Percentiles rank a stretch among this genome's conserved stretches.
phyloP scores from a whole-genome alignment of 805 yeast genomes.

The Pachysolen tannophilus region DNA sequence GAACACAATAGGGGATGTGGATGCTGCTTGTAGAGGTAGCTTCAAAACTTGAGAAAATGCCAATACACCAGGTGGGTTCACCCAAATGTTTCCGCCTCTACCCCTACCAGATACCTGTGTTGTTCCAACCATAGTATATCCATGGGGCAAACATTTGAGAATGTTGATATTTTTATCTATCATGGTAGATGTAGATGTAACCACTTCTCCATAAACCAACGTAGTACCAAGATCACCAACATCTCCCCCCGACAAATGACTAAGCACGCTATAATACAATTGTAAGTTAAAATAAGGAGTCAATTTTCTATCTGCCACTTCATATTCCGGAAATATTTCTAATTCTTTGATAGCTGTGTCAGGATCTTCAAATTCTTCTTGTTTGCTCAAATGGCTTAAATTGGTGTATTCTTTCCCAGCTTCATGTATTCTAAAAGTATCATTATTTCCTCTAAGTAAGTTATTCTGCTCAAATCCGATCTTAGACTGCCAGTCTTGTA shows the following conservation, averaged over 20 bases:
- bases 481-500: conserved; percentile 21
- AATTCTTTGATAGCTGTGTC: conserved; percentile 50
- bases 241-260: conserved; percentile 2
- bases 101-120: conserved; percentile 90
- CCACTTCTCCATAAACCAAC: conserved; percentile 76
- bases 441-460: conserved; percentile 43
- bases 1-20: conserved; percentile 62
- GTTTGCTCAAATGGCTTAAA: conserved; percentile 17
- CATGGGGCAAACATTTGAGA: conserved; percentile 57
- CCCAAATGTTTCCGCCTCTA: conserved; percentile 92
- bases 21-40: conserved; percentile 36
- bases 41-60: conserved; percentile 71
- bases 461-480: conserved; percentile 31
- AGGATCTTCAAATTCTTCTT: conserved; percentile 41
- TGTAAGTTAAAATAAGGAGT: conserved; percentile 71
- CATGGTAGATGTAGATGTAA: conserved; percentile 78
- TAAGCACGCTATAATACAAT: conserved; percentile 35
- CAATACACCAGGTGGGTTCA: conserved; percentile 86
- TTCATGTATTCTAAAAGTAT: conserved; percentile 44
- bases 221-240: conserved; percentile 47
- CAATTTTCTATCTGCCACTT: conserved; percentile 38
- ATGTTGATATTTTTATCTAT: conserved; percentile 65
- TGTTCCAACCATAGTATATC: conserved; percentile 64
- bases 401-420: conserved; percentile 20
- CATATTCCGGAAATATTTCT: conserved; percentile 31